Percentiles rank a stretch among this genome's conserved stretches.
These are phyloP conservation scores for Croton laevigatus DNA, from an alignment of 441 rosid species.

Conservation along the genomic window DNA sequence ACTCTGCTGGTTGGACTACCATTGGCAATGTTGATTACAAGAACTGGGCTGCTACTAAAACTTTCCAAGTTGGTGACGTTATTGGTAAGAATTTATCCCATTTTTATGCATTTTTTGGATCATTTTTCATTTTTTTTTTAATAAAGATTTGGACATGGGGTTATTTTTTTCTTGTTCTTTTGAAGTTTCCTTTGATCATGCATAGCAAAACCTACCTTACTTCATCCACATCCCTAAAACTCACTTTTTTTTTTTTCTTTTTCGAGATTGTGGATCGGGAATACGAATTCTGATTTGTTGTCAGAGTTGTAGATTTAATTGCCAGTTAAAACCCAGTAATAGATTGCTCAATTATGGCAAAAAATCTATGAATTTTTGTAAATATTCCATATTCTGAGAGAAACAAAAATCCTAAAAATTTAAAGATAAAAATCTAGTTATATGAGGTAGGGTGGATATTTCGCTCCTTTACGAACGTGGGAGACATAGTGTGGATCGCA, in stretches of 20 bases:
- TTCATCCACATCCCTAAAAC: no score
- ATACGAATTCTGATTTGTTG: no score
- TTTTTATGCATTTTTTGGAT: no score
- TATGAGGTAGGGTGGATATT: not conserved
- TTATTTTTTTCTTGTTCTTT: not conserved
- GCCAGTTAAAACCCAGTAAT: not conserved
- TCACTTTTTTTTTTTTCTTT: no score
- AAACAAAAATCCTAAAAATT: no score
- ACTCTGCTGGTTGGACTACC: conserved; percentile 88
- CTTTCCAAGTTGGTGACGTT: conserved; percentile 67
- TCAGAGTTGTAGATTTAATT: no score
- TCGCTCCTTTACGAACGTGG: not conserved
- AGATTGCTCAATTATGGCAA: not conserved
- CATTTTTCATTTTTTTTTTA: not conserved
- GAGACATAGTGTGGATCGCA: not conserved
- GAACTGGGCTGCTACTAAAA: conserved; percentile 72
- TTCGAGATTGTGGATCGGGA: no score
- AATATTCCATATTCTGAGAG: no score
- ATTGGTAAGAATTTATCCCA: conserved; percentile 41
- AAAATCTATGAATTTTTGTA: no score
- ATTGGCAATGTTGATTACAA: conserved; percentile 79
- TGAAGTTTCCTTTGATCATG: not conserved
- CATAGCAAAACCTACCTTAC: not conserved
- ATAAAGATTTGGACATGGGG: no score
- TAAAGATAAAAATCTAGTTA: not conserved